These are phyloP conservation scores for Microsporum audouinii DNA, from an alignment of 2,329 filamentous ascomycete genomes.

Conservation along the genomic window DNA sequence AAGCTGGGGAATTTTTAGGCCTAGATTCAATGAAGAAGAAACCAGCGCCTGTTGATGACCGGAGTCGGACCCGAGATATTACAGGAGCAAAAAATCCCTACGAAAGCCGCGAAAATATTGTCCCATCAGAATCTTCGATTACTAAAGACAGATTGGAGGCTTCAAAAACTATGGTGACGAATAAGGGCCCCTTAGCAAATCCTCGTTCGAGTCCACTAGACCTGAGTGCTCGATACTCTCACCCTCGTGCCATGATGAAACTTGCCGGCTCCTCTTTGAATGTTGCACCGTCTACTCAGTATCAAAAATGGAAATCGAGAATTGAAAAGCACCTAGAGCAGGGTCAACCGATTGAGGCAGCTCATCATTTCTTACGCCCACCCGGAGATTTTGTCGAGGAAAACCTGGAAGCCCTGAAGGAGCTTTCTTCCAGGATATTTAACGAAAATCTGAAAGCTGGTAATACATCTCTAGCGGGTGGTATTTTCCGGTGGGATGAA, in stretches of 20 bases:
- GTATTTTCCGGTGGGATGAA: constrained; percentile 27
- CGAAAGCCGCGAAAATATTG: neutral
- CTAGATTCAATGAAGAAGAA: constrained; percentile 26
- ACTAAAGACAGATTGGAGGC: neutral
- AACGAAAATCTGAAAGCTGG: constrained; percentile 27
- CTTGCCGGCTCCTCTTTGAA: neutral
- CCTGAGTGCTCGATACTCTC: neutral
- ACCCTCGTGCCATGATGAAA: neutral
- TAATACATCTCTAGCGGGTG: constrained; percentile 30
- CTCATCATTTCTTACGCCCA: constrained; percentile 25
- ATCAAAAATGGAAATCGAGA: neutral
- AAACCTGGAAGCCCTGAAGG: constrained; percentile 16
- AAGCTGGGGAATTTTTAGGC: constrained; percentile 33
- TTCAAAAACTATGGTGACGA: neutral
- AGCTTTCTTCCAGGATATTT: constrained; percentile 25
- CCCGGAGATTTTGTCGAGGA: constrained; percentile 7
- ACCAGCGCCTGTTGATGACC: neutral
- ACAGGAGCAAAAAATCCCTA: neutral
- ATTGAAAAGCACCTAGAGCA: constrained; percentile 18
- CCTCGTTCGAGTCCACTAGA: neutral
- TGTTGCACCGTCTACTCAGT: neutral
- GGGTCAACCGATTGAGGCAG: constrained; percentile 26
- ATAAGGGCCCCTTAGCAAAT: neutral
- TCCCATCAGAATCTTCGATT: neutral
- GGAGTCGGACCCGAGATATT: neutral